phyloP scores from a whole-genome alignment of 169 alveolate species.

The Eimeria necatrix region DNA sequence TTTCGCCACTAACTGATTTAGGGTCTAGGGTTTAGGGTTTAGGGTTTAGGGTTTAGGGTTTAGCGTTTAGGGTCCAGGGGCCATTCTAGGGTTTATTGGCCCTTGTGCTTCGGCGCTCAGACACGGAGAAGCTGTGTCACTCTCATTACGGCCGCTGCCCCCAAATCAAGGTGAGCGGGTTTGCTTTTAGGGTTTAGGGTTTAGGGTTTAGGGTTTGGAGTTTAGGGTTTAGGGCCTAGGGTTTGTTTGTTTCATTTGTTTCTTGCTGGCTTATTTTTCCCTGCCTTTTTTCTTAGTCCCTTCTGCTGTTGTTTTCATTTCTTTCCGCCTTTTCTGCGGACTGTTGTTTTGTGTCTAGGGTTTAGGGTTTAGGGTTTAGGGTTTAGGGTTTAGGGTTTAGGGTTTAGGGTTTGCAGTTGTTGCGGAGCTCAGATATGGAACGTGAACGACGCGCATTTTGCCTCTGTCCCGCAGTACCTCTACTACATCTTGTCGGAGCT shows the following conservation, averaged over 20 bases:
- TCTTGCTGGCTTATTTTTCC: not conserved
- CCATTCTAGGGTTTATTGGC: not conserved
- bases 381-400: not conserved
- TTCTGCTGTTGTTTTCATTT: not conserved
- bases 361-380: not conserved
- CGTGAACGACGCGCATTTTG: constrained; percentile 29
- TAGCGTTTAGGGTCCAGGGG: constrained; percentile 21
- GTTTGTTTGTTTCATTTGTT: not conserved
- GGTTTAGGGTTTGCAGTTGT: not conserved
- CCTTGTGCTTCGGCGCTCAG: constrained; percentile 14
- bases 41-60: constrained; percentile 27
- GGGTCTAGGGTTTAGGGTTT: constrained; percentile 38
- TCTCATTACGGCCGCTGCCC: constrained; percentile 79
- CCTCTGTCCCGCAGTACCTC: constrained; percentile 78
- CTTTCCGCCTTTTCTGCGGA: too few relatives aligned
- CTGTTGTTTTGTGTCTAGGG: too few relatives aligned
- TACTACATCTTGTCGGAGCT: constrained; percentile 78
- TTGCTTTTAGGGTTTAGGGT: not conserved
- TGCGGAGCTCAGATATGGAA: constrained; percentile 60
- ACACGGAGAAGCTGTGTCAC: constrained; percentile 71
- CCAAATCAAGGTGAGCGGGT: constrained; percentile 32
- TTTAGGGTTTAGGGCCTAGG: not conserved
- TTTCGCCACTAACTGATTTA: too few relatives aligned
- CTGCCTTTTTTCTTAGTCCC: not conserved
- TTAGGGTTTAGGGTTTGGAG: too few relatives aligned